A percentile compares a stretch with the other conserved stretches of the same genome.
Evolutionary conservation across 306 rosid species (phyloP).

Genomic region (Cotoneaster glaucophyllus): DNA sequence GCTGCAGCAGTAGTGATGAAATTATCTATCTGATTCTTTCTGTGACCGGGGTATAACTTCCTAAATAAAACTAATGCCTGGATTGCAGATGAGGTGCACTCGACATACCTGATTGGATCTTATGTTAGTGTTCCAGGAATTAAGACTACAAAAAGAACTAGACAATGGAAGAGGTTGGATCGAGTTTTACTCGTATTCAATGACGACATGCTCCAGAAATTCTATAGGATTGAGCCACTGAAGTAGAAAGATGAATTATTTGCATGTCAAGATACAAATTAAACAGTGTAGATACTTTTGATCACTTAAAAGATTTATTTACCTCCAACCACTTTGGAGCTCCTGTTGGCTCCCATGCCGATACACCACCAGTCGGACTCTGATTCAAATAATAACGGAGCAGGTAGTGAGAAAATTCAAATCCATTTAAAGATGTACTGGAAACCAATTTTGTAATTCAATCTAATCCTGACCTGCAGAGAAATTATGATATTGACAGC

Average conservation of each 20-base stretch:
- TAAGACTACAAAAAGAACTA: too few species aligned
- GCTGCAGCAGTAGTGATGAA: conserved; percentile 24
- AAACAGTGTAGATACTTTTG: too few species aligned
- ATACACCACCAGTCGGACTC: conserved; percentile 71
- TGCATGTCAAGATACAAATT: too few species aligned
- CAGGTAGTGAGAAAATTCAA: too few species aligned
- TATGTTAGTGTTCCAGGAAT: too few species aligned
- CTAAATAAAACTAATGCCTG: conserved; percentile 27
- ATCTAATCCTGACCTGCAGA: too few species aligned
- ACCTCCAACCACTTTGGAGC: conserved; percentile 29
- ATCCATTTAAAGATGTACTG: too few species aligned
- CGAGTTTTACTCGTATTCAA: conserved; percentile 27
- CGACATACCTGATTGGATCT: neutral
- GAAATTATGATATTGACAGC: conserved; percentile 57
- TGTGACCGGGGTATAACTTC: conserved; percentile 28
- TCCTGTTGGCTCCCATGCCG: conserved; percentile 46
- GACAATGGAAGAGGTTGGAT: too few species aligned
- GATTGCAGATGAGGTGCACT: conserved; percentile 38
- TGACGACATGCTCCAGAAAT: conserved; percentile 29
- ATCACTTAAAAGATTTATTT: neutral
- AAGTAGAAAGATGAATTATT: neutral
- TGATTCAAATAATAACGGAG: conserved; percentile 13
- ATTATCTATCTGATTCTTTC: conserved; percentile 30
- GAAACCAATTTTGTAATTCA: too few species aligned
- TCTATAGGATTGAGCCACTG: conserved; percentile 42